Conservation (phyloP, 2,329 filamentous ascomycete genomes). For the Penicillium sp. region DNA sequence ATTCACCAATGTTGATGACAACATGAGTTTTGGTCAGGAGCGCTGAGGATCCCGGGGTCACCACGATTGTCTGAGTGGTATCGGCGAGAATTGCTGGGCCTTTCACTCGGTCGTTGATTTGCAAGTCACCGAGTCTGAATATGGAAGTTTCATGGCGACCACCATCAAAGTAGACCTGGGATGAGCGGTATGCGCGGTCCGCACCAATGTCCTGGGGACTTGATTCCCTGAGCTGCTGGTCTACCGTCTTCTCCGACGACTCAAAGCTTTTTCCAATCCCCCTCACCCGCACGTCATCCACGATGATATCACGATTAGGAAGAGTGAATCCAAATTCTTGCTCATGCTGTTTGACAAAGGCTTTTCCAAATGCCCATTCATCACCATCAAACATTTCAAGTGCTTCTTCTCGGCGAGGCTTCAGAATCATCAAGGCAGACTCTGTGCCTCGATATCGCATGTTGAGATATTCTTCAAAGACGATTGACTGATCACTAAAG, state of each 20-base stretch:
- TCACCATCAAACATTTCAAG: slow-evolving; percentile 54
- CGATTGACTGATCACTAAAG: slow-evolving; percentile 66
- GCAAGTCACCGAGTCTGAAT: slow-evolving; percentile 71
- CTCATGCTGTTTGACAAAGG: slow-evolving; percentile 79
- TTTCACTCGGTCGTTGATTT: slow-evolving; percentile 63
- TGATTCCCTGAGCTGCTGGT: slow-evolving; percentile 56
- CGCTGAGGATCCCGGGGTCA: slow-evolving; percentile 36
- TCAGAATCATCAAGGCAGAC: slow-evolving; percentile 34
- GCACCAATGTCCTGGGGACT: slow-evolving; percentile 31
- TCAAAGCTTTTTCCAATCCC: slow-evolving; percentile 86
- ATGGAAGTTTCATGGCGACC: slow-evolving; percentile 72
- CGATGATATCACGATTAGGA: slow-evolving; percentile 75
- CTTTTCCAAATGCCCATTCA: slow-evolving; percentile 75
- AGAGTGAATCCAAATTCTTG: slow-evolving; percentile 92
- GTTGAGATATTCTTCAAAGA: slow-evolving; percentile 88
- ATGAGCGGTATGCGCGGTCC: slow-evolving; percentile 59
- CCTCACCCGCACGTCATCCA: slow-evolving; percentile 82
- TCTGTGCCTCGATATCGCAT: slow-evolving; percentile 48
- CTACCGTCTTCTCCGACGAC: slow-evolving; percentile 58
- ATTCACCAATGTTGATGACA: slow-evolving; percentile 31
- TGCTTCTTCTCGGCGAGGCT: slow-evolving; percentile 19
- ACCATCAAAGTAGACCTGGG: slow-evolving; percentile 76
- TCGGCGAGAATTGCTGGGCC: slow-evolving; percentile 81
- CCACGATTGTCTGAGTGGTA: slow-evolving; percentile 45
- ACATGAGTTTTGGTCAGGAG: slow-evolving; percentile 36